phyloP scores from a whole-genome alignment of 192 early-diverging fungal genomes.

The Dimargaris xerosporica region DNA sequence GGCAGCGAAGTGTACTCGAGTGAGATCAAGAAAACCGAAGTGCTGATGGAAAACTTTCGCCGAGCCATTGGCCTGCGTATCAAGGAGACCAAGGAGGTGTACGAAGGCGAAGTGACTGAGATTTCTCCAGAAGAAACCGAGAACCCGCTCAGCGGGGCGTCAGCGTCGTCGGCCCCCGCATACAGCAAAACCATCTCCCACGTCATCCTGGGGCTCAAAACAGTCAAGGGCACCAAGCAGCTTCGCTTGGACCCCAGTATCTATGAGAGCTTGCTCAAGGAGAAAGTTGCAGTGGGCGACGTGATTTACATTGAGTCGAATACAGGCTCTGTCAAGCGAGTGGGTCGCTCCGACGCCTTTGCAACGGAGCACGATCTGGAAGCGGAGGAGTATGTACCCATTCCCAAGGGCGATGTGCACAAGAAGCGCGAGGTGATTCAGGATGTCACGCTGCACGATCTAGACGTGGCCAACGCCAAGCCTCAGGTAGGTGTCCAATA shows the following conservation, averaged over 20 bases:
- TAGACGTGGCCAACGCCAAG: slow-evolving; percentile 91
- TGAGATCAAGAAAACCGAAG: slow-evolving; percentile 98
- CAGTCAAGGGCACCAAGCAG: slow-evolving; percentile 96
- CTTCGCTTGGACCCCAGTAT: slow-evolving; percentile 94
- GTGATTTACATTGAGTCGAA: slow-evolving; percentile 98
- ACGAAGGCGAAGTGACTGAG: slow-evolving; percentile 98
- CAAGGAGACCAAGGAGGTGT: slow-evolving; percentile 98
- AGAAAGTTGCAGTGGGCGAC: slow-evolving; percentile 90
- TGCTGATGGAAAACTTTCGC: slow-evolving; percentile 99
- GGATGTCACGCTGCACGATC: slow-evolving; percentile 93
- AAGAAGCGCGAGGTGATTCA: slow-evolving; percentile 99
- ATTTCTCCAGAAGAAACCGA: slow-evolving; percentile 94
- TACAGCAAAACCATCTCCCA: slow-evolving; percentile 95
- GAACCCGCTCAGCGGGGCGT: slow-evolving; percentile 79
- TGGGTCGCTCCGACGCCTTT: slow-evolving; percentile 93
- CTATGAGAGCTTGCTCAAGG: slow-evolving; percentile 93
- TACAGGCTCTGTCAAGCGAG: slow-evolving; percentile 96
- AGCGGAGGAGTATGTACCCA: slow-evolving; percentile 92
- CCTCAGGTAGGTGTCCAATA: slow-evolving; percentile 37
- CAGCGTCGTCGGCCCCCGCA: no score
- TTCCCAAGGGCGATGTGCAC: slow-evolving; percentile 97
- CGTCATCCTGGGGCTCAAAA: slow-evolving; percentile 92
- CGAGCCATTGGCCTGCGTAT: slow-evolving; percentile 90
- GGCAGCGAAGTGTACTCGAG: slow-evolving; percentile 95
- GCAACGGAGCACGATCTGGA: slow-evolving; percentile 98